Conservation (phyloP, 2,329 filamentous ascomycete species). For the Exophiala lecanii-corni region DNA sequence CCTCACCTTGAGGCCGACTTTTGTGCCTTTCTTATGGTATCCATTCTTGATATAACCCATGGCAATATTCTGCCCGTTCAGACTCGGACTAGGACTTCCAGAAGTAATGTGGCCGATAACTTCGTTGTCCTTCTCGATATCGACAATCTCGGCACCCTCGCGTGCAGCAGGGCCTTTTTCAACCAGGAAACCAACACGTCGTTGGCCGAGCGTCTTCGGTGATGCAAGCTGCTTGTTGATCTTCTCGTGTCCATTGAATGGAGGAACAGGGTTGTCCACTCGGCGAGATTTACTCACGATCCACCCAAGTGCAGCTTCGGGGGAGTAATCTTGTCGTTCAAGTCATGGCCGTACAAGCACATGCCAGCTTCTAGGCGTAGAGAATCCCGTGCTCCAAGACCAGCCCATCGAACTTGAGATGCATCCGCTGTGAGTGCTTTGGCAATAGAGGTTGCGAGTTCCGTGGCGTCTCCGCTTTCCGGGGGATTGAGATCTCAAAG, state of each 20-base stretch:
- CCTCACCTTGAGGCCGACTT: slow-evolving; percentile 71
- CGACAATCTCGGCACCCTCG: slow-evolving; percentile 77
- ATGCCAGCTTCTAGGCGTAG: slow-evolving; percentile 93
- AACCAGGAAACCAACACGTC: slow-evolving; percentile 75
- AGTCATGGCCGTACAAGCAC: slow-evolving; percentile 99
- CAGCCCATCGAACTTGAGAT: slow-evolving; percentile 72
- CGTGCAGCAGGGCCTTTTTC: slow-evolving; percentile 78
- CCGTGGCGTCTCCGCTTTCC: slow-evolving; percentile 52
- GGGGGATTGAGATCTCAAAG: slow-evolving; percentile 89
- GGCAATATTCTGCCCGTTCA: slow-evolving; percentile 80
- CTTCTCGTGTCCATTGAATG: slow-evolving; percentile 79
- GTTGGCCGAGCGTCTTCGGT: slow-evolving; percentile 60
- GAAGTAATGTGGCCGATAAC: slow-evolving; percentile 79
- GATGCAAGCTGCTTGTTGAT: slow-evolving; percentile 67
- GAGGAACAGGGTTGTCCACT: slow-evolving; percentile 46
- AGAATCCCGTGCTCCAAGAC: slow-evolving; percentile 85
- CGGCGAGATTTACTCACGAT: slow-evolving; percentile 77
- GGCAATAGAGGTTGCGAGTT: slow-evolving; percentile 50
- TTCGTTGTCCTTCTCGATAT: slow-evolving; percentile 48
- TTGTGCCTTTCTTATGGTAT: slow-evolving; percentile 76
- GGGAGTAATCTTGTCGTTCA: slow-evolving; percentile 72
- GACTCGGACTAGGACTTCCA: slow-evolving; percentile 79
- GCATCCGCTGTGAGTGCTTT: slow-evolving; percentile 62
- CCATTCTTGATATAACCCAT: slow-evolving; percentile 89
- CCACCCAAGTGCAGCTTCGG: slow-evolving; percentile 67